phyloP scores from a whole-genome alignment of 179 eudicot species.

The Amaranthus tricolor region DNA sequence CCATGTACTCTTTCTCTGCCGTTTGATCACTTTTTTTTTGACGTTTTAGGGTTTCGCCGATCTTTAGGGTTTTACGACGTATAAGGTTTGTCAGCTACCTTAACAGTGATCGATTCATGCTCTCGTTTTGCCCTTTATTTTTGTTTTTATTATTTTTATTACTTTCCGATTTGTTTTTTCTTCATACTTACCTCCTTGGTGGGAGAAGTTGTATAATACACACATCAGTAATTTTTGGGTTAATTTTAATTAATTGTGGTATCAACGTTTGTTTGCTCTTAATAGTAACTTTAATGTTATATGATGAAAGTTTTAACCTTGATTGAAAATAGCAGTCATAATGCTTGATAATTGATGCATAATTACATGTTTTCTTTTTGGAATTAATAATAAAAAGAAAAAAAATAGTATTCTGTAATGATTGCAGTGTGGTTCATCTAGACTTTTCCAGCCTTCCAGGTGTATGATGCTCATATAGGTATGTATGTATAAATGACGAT shows the following conservation, averaged over 20 bases:
- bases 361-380: neutral
- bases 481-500: slow-evolving; percentile 9
- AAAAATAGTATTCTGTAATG: neutral
- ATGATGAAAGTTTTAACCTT: slow-evolving; percentile 1
- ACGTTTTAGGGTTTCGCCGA: slow-evolving; percentile 1
- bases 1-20: neutral
- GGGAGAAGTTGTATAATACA: neutral
- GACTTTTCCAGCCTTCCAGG: slow-evolving; percentile 5
- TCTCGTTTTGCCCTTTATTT: neutral
- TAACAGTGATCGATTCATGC: neutral
- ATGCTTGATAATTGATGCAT: neutral
- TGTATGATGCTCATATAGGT: neutral
- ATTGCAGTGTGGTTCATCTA: slow-evolving; percentile 5
- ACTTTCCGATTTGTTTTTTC: neutral
- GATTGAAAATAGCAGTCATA: slow-evolving; percentile 7
- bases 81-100: slow-evolving; percentile 14
- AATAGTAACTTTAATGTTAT: neutral
- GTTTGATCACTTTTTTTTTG: slow-evolving; percentile 4
- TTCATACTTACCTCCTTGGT: slow-evolving; percentile 7
- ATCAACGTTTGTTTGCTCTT: neutral
- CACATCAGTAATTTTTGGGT: neutral
- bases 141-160: neutral
- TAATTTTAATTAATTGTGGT: neutral
- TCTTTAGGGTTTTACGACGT: slow-evolving; percentile 15
- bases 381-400: neutral